Evolutionary conservation across 2,329 filamentous ascomycete genomes (phyloP), one percentile per base, ranked within the genome.

Genomic region (Byssoonygena ceratinophila): DNA sequence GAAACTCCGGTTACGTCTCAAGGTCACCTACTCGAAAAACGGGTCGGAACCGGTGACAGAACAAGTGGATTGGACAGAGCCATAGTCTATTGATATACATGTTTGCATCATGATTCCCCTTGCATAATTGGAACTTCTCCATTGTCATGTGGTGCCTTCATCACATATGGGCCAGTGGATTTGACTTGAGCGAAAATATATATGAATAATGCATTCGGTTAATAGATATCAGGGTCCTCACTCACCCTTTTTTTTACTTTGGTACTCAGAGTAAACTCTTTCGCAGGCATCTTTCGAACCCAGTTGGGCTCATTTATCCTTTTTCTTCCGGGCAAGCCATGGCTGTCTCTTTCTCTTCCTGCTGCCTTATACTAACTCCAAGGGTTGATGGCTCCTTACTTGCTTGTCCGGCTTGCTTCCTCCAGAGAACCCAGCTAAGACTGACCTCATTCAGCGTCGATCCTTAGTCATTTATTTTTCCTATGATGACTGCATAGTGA

Each of bases 51-150:
- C 84, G 57, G 77, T 94, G 16, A 84, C 85, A 66, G 92, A 98
- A 64, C 90, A 97, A 71, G 89, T 97, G 54, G 94, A 96, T 73
- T 98, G 92, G 92, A 84, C 86, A 27, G 92, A 98, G 71, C 83
- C 88, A 43, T 56, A 56, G 48, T 18, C 7, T 20, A n/a, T 29
- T 23, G 14, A 39, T 39, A 39, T 41, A 18, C 46, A 40, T 52
- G 14, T 52, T 52, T 46, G n/a, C 37, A 36, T 32, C 36, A 52
- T 46, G 50, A 52, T 52, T 52, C 50, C 44, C 50, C 41, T 52
- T 52, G 31, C 41, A 52, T 46, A 46, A 20, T 41, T 12, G 14
- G n/a, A 5, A 4, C 32, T 47, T 40, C 27, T 34, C 47, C 16
- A 8, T 46, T 47, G 18, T 40, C 43, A 46, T 52, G 40, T 47